Percentiles rank a stretch among this genome's conserved stretches.
These are phyloP conservation scores for Fusarium illudens DNA, from an alignment of 2,329 filamentous ascomycete species.

Conservation along the genomic window DNA sequence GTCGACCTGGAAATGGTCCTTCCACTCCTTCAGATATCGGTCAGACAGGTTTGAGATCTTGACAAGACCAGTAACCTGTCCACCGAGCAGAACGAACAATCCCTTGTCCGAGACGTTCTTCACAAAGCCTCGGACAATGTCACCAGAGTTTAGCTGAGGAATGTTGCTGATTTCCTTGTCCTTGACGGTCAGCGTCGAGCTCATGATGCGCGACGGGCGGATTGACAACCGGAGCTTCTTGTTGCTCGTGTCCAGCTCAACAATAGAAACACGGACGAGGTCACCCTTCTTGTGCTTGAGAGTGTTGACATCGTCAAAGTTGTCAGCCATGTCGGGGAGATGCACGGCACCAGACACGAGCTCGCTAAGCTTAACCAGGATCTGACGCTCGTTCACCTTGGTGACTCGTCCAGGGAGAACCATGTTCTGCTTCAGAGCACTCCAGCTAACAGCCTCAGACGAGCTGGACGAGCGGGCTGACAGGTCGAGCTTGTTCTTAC, in stretches of 20 bases:
- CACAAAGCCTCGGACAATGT: slow-evolving; percentile 89
- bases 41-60: slow-evolving; percentile 91
- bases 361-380: slow-evolving; percentile 87
- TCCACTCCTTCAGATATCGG: slow-evolving; percentile 94
- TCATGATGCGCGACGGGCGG: slow-evolving; percentile 87
- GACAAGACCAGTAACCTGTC: slow-evolving; percentile 82
- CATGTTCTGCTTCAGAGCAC: slow-evolving; percentile 78
- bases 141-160: slow-evolving; percentile 77
- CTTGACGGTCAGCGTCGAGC: slow-evolving; percentile 80
- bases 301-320: slow-evolving; percentile 83
- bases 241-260: slow-evolving; percentile 81
- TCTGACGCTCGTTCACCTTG: slow-evolving; percentile 82
- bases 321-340: slow-evolving; percentile 84
- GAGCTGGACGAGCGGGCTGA: slow-evolving; percentile 72
- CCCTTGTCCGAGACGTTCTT: slow-evolving; percentile 91
- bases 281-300: slow-evolving; percentile 82
- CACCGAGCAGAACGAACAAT: slow-evolving; percentile 84
- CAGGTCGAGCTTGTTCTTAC: slow-evolving; percentile 81
- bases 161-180: slow-evolving; percentile 80
- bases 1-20: slow-evolving; percentile 84
- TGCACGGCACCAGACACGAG: slow-evolving; percentile 80
- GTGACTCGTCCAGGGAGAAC: slow-evolving; percentile 85
- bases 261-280: slow-evolving; percentile 85
- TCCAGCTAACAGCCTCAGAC: slow-evolving; percentile 65
- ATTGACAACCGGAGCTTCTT: slow-evolving; percentile 85